Conservation (phyloP, 352 stramenopile genomes). For the Albugo laibachii region DNA sequence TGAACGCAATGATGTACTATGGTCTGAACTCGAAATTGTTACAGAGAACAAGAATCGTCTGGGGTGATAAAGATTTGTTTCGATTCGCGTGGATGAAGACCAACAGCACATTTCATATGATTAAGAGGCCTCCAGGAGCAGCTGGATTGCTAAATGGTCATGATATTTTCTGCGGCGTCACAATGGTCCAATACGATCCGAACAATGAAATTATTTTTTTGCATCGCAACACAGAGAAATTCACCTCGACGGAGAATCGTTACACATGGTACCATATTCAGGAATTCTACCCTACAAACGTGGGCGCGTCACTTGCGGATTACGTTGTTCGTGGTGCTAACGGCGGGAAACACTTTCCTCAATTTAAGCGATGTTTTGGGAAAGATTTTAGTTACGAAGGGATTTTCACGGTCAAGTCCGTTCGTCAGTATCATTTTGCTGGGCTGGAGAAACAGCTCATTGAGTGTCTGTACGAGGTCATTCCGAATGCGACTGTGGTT, state of each 20-base stretch:
- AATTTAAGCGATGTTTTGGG: conserved; percentile 48
- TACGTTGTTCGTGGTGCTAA: conserved; percentile 43
- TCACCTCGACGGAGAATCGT: conserved; percentile 21
- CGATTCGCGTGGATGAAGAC: conserved; percentile 16
- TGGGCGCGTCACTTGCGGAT: conserved; percentile 11
- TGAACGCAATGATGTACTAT: conserved; percentile 15
- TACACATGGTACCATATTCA: conserved; percentile 45
- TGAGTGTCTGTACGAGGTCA: conserved; percentile 18
- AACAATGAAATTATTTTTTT: conserved; percentile 11
- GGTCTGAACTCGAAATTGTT: conserved; percentile 3
- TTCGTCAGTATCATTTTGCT: conserved; percentile 42
- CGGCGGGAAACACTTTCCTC: conserved; percentile 37
- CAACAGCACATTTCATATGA: conserved; percentile 13
- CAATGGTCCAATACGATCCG: conserved; percentile 20
- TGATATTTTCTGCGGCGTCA: conserved; percentile 13
- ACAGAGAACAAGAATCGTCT: conserved; percentile 6
- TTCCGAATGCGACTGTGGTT: not conserved
- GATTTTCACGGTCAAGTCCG: conserved; percentile 38
- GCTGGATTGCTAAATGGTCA: not conserved
- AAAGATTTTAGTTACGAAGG: conserved; percentile 51
- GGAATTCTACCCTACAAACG: conserved; percentile 15
- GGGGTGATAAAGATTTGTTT: conserved; percentile 11
- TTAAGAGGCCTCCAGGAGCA: conserved; percentile 5
- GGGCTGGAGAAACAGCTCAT: conserved; percentile 31
- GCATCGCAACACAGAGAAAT: conserved; percentile 28